Conservation (phyloP, 352 stramenopile genomes). For the Phytophthora pistaciae region DNA sequence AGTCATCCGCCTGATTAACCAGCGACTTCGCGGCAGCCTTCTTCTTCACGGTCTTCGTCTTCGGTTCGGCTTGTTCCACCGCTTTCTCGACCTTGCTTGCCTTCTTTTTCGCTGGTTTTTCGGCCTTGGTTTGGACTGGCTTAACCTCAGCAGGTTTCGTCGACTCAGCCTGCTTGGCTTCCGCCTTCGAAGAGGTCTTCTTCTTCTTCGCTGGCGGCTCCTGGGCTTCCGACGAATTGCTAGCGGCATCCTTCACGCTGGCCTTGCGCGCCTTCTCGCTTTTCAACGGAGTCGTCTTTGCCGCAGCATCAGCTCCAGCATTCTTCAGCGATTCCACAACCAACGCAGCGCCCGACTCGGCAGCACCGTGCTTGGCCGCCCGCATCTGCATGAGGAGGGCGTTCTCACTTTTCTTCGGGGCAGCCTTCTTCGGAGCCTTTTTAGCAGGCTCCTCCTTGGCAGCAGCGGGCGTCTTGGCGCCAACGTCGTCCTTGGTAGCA, state of each 20-base stretch:
- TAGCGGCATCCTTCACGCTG: constrained; percentile 23
- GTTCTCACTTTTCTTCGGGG: constrained; percentile 41
- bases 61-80: constrained; percentile 4
- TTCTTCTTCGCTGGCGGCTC: constrained; percentile 42
- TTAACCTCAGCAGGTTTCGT: constrained; percentile 6
- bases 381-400: constrained; percentile 42
- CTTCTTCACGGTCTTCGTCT: constrained; percentile 33
- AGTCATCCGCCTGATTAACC: constrained; percentile 18
- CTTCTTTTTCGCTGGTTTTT: constrained; percentile 30
- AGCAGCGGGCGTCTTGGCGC: constrained; percentile 11
- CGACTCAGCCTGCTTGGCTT: constrained; percentile 3
- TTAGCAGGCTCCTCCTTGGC: constrained; percentile 12
- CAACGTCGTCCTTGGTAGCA: constrained; percentile 11
- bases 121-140: background rate
- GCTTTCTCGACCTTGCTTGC: background rate
- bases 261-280: constrained; percentile 33
- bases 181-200: constrained; percentile 24
- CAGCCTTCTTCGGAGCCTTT: constrained; percentile 27
- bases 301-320: constrained; percentile 1
- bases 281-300: constrained; percentile 13
- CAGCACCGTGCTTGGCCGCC: constrained; percentile 32
- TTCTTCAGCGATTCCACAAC: constrained; percentile 28
- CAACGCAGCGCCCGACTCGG: constrained; percentile 33
- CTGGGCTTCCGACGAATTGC: constrained; percentile 3
- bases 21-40: constrained; percentile 20